These are phyloP conservation scores for Desmodesmus armatus DNA, from an alignment of 139 green algal genomes.

Conservation along the genomic window DNA sequence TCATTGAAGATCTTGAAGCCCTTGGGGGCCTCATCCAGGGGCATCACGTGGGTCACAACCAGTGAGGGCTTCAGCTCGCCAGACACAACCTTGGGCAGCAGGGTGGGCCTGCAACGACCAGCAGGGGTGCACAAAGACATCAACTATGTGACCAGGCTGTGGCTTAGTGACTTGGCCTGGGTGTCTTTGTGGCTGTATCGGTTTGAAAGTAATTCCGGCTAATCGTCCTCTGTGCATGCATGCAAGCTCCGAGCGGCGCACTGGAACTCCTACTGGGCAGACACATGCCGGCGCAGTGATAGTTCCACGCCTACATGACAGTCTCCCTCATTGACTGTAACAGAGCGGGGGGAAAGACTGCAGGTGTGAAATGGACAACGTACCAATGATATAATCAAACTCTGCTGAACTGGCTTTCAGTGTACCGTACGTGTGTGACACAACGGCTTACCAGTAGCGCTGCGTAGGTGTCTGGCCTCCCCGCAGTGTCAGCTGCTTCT, in stretches of 20 bases:
- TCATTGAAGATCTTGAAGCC: slow-evolving; percentile 85
- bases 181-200: too few relatives aligned
- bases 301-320: too few relatives aligned
- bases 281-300: too few relatives aligned
- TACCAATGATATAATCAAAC: too few relatives aligned
- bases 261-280: not conserved
- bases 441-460: too few relatives aligned
- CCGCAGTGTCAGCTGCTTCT: slow-evolving; percentile 63
- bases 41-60: slow-evolving; percentile 79
- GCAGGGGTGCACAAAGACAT: not conserved
- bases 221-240: too few relatives aligned
- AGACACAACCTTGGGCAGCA: slow-evolving; percentile 15
- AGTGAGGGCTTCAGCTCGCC: slow-evolving; percentile 66
- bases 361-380: too few relatives aligned
- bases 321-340: too few relatives aligned
- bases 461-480: slow-evolving; percentile 61
- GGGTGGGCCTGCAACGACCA: slow-evolving; percentile 28
- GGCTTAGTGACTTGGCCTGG: not conserved
- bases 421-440: too few relatives aligned
- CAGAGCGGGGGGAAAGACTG: too few relatives aligned
- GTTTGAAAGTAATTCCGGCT: too few relatives aligned
- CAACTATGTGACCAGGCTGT: not conserved
- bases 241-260: not conserved
- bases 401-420: too few relatives aligned
- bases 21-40: slow-evolving; percentile 58